phyloP scores from a whole-genome alignment of 1,284 basidiomycete genomes.

The Singerocomus inundabilis region DNA sequence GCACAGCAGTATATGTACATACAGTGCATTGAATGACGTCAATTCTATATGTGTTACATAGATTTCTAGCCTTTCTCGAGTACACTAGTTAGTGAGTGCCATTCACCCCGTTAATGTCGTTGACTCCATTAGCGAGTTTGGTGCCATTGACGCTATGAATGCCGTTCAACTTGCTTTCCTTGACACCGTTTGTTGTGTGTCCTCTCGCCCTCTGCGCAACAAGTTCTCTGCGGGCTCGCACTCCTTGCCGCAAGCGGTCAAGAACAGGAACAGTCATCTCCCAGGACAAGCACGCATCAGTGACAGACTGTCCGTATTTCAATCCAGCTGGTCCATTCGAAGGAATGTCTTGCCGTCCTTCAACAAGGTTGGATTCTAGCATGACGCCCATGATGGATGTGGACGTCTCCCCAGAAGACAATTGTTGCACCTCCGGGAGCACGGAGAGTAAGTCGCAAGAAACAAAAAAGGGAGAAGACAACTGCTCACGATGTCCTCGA shows the following conservation, averaged over 20 bases:
- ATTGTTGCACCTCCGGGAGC: conserved; percentile 62
- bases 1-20: not conserved
- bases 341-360: conserved; percentile 87
- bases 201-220: conserved; percentile 37
- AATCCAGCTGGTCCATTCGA: conserved; percentile 72
- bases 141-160: not conserved
- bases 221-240: conserved; percentile 66
- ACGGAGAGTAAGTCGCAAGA: not conserved
- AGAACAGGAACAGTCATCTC: conserved; percentile 80
- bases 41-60: conserved; percentile 2
- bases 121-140: conserved; percentile 5
- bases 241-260: conserved; percentile 79
- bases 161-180: conserved; percentile 13
- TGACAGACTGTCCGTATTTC: conserved; percentile 87
- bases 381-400: conserved; percentile 92
- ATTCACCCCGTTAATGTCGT: conserved; percentile 1
- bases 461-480: not conserved
- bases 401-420: conserved; percentile 69
- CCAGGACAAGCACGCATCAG: conserved; percentile 90
- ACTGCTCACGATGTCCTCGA: conserved; percentile 75
- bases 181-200: conserved; percentile 2
- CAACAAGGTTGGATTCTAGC: conserved; percentile 94
- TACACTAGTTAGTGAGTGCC: conserved; percentile 3
- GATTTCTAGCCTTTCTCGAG: not conserved
- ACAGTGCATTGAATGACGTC: conserved; percentile 5